Base-by-base conservation (phyloP, 2,329 filamentous ascomycete genomes). In the Aspergillus arachidicola region DNA sequence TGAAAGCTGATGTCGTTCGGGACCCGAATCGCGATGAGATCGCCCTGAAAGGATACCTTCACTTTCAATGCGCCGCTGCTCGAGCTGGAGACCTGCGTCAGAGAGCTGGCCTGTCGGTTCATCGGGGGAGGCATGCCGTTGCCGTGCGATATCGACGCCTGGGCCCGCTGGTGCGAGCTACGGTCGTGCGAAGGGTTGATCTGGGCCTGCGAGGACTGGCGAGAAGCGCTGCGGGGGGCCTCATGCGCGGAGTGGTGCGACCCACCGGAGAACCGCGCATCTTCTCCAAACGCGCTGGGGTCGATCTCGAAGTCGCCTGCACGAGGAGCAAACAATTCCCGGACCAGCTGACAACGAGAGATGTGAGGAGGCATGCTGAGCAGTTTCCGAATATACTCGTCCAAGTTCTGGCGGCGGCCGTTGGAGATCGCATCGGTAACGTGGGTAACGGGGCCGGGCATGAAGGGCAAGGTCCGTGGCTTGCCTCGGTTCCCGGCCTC, bases 371-470 rank as follows among this genome's bases (percentile, higher is more conserved):
- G 92, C 77, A 98, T 90, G 41, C 87, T 86, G 10, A 99, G 83
- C 26, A 99, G 84, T 71, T 95, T 94, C 80, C 96, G 96, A 70
- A 99, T 93, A 73, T 99, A 99, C 58, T 94, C 92, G 73, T 99
- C 94, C 45, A 99, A 82, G 75, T 96, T 97, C 76, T 95, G 92
- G 63, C 95, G 88, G 69, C 95, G 89, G 32, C 93, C 94, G 74
- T 97, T 94, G 21, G 94, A 97, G 72, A 99, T 97, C 41, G 92
- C 92, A 75, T 98, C 94, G n/a, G 94, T 99, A 61, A 98, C 94
- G 78, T 96, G 97, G 68, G 94, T 96, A 65, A 99, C 94, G 3
- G 95, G 95, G 6, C 95, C 95, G 11, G 95, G 95, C 95, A 99
- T 99, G 77, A 96, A 98, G 2, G 95, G 95, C 14, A 99, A 80